Base-by-base conservation (phyloP, 164 flowering plant genomes). In the Liquidambar formosana region DNA sequence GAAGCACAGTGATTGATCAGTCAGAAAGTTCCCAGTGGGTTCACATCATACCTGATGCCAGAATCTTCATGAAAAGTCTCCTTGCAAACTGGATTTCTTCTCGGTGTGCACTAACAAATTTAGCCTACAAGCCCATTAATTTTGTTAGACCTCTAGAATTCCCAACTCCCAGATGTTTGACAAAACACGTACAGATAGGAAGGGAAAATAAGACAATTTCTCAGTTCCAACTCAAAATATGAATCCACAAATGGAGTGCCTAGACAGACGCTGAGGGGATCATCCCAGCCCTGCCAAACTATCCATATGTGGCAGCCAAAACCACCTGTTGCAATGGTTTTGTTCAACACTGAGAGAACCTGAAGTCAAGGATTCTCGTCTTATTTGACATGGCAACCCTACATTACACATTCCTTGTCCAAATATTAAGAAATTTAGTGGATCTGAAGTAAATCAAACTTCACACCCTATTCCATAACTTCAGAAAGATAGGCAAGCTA, bases 101-200 rank as follows among this genome's bases (percentile, higher is more conserved):
- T 60, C 65, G 64, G 63, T 72, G 79, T 9, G 73, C 44, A 47
- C 56, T 65, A 15, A 69, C 26, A 64, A 76, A 68, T 38, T 76
- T 68, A 21, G 38, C 64, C 79, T 76, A 61, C 60, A 68, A 38
- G 18, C 25, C 27, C 52, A 67, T 26, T 19, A 47, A 54, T 41
- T 15, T 0, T 8, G n/a, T 22, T 51, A 66, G 1, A 9, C 25
- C 58, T 10, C 15, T 54, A n/a, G 27, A 6, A 54, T 10, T 26
- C 6, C 10, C 5, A 46, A 10, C 6, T 2, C 41, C 2, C 54
- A 54, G 11, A 15, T n/a, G 0, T 8, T 38, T 8, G 11, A 18
- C 11, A 25, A 54, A 19, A 60, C n/a, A 33, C 41, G 6, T 33
- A 16, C 14, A 41, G 0, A 8, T 18, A 33, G 28, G 2, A 8